Evolutionary conservation across 495 filamentous ascomycete species (phyloP).

Genomic region (Cercophora sp.): DNA sequence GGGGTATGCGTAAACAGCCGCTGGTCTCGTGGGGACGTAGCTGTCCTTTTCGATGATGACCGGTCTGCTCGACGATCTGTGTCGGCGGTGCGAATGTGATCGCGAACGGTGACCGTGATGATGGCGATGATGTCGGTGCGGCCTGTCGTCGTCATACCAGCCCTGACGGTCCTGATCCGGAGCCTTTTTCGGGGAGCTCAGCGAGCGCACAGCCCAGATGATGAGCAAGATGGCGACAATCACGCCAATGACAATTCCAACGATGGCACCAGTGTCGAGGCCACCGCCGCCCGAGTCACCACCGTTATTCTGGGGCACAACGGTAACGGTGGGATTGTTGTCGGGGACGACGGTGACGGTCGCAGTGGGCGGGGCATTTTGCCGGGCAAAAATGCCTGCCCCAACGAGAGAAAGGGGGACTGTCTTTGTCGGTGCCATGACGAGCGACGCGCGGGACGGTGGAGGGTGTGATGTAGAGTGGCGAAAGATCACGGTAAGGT

Average conservation of each 20-base stretch:
- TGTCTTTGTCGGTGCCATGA: constrained; percentile 25
- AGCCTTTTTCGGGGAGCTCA: background rate
- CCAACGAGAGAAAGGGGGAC: constrained; percentile 5
- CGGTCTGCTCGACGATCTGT: constrained; percentile 11
- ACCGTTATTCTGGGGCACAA: background rate
- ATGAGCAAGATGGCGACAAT: constrained; percentile 25
- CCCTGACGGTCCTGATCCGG: constrained; percentile 21
- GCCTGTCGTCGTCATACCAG: constrained; percentile 24
- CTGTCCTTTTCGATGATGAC: constrained; percentile 15
- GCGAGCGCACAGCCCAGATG: constrained; percentile 19
- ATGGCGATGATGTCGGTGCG: constrained; percentile 1
- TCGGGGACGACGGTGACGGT: constrained; percentile 16
- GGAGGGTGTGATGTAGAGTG: too few species aligned
- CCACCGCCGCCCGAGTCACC: background rate
- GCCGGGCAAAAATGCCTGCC: constrained; percentile 11
- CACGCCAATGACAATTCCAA: constrained; percentile 28
- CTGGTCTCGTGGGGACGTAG: constrained; percentile 7
- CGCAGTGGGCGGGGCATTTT: constrained; percentile 7
- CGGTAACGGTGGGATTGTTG: background rate
- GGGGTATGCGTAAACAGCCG: constrained; percentile 13
- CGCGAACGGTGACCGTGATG: constrained; percentile 1
- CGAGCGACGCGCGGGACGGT: too few species aligned
- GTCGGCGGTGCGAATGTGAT: constrained; percentile 6
- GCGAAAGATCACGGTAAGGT: too few species aligned
- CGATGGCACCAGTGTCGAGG: constrained; percentile 23